Base-by-base conservation (phyloP, 306 rosid genomes). In the Prunus kanzakura region DNA sequence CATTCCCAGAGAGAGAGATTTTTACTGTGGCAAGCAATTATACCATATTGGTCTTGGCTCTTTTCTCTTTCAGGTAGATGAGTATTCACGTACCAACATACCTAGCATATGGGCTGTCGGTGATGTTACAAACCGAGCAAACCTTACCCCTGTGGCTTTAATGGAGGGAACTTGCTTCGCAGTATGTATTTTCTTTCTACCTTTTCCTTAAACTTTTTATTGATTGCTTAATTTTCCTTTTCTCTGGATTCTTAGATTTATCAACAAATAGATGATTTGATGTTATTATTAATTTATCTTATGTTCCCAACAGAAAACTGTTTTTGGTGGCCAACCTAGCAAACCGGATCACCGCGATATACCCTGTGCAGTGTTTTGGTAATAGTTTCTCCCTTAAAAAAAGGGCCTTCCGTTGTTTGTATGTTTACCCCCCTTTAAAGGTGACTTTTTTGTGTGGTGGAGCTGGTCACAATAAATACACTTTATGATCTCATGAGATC, bases 51-150 rank as follows among this genome's bases (percentile, higher is more conserved):
- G 66, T 72, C 69, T 73, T 29, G 72, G 30, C 43, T 41, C 62
- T 22, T 47, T 69, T 72, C 63, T 82, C 19, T 78, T 82, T 38
- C 79, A 95, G 97, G 98, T 92, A 25, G 90, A 95, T 57, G 97
- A 95, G 71, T 83, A 81, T 82, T 95, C 98, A 29, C 80, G 92
- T 61, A 89, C 96, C 49, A 90, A 80, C 72, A 43, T 90, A 52
- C 90, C 96, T 68, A 95, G 89, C 84, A 87, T 95, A 79, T 95
- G 97, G 96, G 98, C 97, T 80, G 91, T 95, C 58, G 98, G 98
- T 72, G 97, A 95, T 86, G 97, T 92, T 77, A 92, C 98, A 76
- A 88, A 95, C 67, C 88, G 98, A 55, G 72, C 84, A 73, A 95
- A 92, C 83, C 97, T 95, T 63, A 95, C 98, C 23, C 98, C 98